Evolutionary conservation across 768 basidiomycete species (phyloP).

Genomic region (Lactarius tabidus): DNA sequence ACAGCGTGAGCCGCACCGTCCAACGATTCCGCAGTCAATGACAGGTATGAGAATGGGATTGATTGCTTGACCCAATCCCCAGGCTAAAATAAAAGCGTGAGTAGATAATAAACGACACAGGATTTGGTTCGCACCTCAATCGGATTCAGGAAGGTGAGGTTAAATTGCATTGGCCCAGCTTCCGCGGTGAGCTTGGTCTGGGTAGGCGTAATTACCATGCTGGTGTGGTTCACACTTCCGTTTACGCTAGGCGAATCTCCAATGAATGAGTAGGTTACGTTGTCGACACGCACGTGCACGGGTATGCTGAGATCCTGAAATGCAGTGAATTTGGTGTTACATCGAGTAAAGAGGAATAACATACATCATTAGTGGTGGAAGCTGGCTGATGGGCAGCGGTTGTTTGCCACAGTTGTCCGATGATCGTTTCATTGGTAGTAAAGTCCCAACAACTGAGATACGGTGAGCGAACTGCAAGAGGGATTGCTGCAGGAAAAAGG

Average conservation of each 20-base stretch:
- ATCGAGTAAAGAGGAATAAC: neutral
- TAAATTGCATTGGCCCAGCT: slow-evolving; percentile 37
- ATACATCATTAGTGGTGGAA: neutral
- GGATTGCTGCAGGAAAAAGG: slow-evolving; percentile 27
- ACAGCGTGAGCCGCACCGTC: slow-evolving; percentile 35
- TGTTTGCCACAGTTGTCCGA: slow-evolving; percentile 24
- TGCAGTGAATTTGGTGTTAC: neutral
- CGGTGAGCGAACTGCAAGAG: slow-evolving; percentile 31
- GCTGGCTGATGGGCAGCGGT: slow-evolving; percentile 8
- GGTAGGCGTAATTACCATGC: slow-evolving; percentile 35
- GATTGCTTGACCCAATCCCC: slow-evolving; percentile 38
- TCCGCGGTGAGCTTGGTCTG: slow-evolving; percentile 32
- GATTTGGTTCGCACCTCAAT: slow-evolving; percentile 32
- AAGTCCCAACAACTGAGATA: slow-evolving; percentile 28
- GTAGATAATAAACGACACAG: neutral
- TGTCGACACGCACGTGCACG: slow-evolving; percentile 16
- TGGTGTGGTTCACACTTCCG: slow-evolving; percentile 23
- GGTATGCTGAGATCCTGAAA: slow-evolving; percentile 18
- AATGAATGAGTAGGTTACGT: slow-evolving; percentile 24
- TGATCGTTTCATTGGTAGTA: neutral
- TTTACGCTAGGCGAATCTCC: slow-evolving; percentile 13
- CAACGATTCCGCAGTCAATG: slow-evolving; percentile 30
- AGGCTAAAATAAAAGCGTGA: slow-evolving; percentile 27
- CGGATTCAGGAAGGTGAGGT: slow-evolving; percentile 38
- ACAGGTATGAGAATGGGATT: slow-evolving; percentile 40